A percentile compares a stretch with the other conserved stretches of the same genome.
Conservation (phyloP, 1,139 yeast species). For the Saccharomyces pastorianus region DNA sequence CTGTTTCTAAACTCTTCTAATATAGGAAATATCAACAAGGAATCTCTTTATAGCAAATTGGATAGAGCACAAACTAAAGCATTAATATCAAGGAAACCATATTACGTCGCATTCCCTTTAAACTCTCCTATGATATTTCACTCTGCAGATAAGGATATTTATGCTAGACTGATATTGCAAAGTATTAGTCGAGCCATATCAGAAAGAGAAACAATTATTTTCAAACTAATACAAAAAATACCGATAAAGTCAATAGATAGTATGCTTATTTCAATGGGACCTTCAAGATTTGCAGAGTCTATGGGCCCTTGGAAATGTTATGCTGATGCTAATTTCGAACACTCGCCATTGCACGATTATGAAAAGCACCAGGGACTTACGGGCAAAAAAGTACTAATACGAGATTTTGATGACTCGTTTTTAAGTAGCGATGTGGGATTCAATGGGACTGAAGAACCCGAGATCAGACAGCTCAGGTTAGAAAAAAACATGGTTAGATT, state of each 20-base stretch:
- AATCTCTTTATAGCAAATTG: slow-evolving; percentile 16
- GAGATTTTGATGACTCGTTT: slow-evolving; percentile 2
- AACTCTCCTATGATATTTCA: slow-evolving; percentile 67
- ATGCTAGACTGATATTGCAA: slow-evolving; percentile 49
- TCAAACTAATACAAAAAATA: slow-evolving; percentile 33
- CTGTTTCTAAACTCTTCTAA: slow-evolving; percentile 5
- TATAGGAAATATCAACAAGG: neutral
- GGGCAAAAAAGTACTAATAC: slow-evolving; percentile 12
- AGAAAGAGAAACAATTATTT: slow-evolving; percentile 30
- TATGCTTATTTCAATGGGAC: slow-evolving; percentile 44
- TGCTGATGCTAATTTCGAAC: slow-evolving; percentile 58
- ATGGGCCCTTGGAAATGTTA: slow-evolving; percentile 65
- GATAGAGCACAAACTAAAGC: slow-evolving; percentile 28
- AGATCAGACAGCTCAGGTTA: slow-evolving; percentile 19
- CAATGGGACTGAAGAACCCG: slow-evolving; percentile 16
- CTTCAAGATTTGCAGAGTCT: slow-evolving; percentile 50
- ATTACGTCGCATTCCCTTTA: slow-evolving; percentile 57
- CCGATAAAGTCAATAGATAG: slow-evolving; percentile 42
- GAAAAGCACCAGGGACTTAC: slow-evolving; percentile 20
- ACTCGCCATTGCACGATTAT: slow-evolving; percentile 46
- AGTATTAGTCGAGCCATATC: slow-evolving; percentile 48
- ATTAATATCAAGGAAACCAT: slow-evolving; percentile 49
- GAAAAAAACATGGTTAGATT: slow-evolving; percentile 45
- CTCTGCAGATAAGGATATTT: slow-evolving; percentile 42
- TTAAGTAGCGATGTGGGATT: slow-evolving; percentile 10